Evolutionary conservation across 2,329 filamentous ascomycete species (phyloP), one percentile per base, ranked within the genome.

Genomic region (Pseudogymnoascus sp.): DNA sequence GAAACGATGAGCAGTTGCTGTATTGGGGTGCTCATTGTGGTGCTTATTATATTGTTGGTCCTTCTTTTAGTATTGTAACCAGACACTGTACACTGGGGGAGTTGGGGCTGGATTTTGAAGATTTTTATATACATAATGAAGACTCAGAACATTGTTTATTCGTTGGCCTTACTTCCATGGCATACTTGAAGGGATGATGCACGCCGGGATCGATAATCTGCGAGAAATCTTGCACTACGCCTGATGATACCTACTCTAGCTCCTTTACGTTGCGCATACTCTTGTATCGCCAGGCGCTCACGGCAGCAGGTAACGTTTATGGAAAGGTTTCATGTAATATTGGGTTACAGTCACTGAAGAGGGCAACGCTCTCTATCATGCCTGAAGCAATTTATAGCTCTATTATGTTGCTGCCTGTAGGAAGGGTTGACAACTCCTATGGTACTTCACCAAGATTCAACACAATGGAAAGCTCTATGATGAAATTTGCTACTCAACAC

Each of bases 1-100:
- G 94, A 96, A 82, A 78, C 79, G 69, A 79, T 77, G 77, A 96
- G 91, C 67, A 91, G 91, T 73, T 97, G 91, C 77, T 97, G 92
- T 74, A 96, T 99, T 68, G 90, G 80, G 4, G 77, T 95, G 18
- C 80, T 97, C 68, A 96, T 97, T 63, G 84, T 94, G 64, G 89
- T 96, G 37, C 79, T 97, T 66, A 90, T 97, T 62, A 76, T 99
- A 28, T 76, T 99, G 68, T 79, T 99, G 69, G 83, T 97, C 64
- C 76, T 99, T 67, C 78, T 97, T 43, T 70, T 89, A 68, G 74
- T 88, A 50, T 70, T 88, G 67, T 88, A 63, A 38, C 38, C 37
- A 25, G 57, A 54, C 28, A 34, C 47, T 54, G 47, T 54, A 54
- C 28, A 54, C 9, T 54, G 43, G 28, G 39, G 47, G 47, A 32